These are phyloP conservation scores for Saturnispora besseyi DNA, from an alignment of 805 yeast genomes.

Conservation along the genomic window DNA sequence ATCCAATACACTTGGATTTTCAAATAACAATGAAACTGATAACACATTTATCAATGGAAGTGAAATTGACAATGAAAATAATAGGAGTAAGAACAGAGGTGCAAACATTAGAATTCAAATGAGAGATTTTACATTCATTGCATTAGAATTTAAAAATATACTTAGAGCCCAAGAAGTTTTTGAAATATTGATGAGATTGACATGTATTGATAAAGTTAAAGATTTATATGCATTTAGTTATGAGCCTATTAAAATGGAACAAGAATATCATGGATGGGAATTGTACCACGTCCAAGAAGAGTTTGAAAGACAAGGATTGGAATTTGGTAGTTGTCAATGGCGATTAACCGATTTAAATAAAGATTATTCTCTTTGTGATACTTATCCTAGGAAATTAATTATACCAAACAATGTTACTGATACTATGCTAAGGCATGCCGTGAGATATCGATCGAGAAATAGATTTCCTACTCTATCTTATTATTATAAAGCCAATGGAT, in stretches of 20 bases:
- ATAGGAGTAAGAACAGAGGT: conserved; percentile 18
- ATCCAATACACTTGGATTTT: conserved; percentile 6
- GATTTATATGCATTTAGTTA: conserved; percentile 78
- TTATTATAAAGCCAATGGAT: conserved; percentile 56
- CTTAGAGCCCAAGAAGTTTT: conserved; percentile 59
- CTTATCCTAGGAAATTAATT: conserved; percentile 62
- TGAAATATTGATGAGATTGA: conserved; percentile 59
- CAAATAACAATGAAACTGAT: neutral
- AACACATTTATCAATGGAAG: neutral
- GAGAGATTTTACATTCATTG: conserved; percentile 74
- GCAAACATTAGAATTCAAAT: conserved; percentile 65
- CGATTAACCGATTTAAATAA: conserved; percentile 57
- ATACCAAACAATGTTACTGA: conserved; percentile 79
- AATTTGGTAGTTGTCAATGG: conserved; percentile 38
- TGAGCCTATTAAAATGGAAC: conserved; percentile 64
- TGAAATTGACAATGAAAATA: conserved; percentile 1
- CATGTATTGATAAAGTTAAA: conserved; percentile 43
- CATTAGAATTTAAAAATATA: conserved; percentile 62
- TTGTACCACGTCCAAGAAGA: conserved; percentile 56
- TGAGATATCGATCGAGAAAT: conserved; percentile 75
- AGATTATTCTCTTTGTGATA: conserved; percentile 56
- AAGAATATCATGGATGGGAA: conserved; percentile 60
- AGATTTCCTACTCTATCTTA: conserved; percentile 80
- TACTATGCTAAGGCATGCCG: conserved; percentile 72
- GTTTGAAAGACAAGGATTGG: conserved; percentile 57